A percentile compares a stretch with the other conserved stretches of the same genome.
These are phyloP conservation scores for Dalbergia cultrata DNA, from an alignment of 306 rosid genomes.

Conservation along the genomic window DNA sequence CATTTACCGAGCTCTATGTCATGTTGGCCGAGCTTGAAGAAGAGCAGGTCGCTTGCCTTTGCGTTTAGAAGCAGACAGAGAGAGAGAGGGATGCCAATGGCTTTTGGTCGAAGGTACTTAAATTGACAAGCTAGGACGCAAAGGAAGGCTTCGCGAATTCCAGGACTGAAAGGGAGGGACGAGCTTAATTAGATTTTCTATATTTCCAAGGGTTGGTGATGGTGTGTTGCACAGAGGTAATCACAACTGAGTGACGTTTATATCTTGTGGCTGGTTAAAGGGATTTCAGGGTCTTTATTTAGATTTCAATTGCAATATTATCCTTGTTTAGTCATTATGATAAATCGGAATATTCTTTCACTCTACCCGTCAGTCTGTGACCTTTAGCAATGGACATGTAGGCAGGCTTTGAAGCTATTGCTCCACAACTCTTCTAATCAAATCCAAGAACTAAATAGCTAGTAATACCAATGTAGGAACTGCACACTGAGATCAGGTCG, in stretches of 20 bases:
- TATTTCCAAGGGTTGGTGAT: not conserved
- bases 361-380: not conserved
- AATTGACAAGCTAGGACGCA: slow-evolving; percentile 47
- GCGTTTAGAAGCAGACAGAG: slow-evolving; percentile 41
- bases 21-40: slow-evolving; percentile 73
- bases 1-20: too few relatives aligned
- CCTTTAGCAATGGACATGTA: not conserved
- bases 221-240: not conserved
- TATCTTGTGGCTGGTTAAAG: not conserved
- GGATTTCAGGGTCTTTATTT: slow-evolving; percentile 1
- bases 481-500: too few relatives aligned
- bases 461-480: too few relatives aligned
- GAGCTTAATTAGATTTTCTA: not conserved
- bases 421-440: not conserved
- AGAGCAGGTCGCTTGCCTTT: slow-evolving; percentile 68
- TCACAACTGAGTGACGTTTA: slow-evolving; percentile 4
- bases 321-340: not conserved
- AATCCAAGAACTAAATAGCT: too few relatives aligned
- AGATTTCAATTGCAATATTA: not conserved
- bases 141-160: slow-evolving; percentile 43
- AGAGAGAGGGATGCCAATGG: slow-evolving; percentile 55
- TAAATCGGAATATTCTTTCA: slow-evolving; percentile 5
- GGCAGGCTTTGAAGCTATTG: not conserved
- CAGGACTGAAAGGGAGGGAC: slow-evolving; percentile 9
- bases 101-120: slow-evolving; percentile 75